phyloP scores from a whole-genome alignment of 768 basidiomycete species.

The Russula olivacea region DNA sequence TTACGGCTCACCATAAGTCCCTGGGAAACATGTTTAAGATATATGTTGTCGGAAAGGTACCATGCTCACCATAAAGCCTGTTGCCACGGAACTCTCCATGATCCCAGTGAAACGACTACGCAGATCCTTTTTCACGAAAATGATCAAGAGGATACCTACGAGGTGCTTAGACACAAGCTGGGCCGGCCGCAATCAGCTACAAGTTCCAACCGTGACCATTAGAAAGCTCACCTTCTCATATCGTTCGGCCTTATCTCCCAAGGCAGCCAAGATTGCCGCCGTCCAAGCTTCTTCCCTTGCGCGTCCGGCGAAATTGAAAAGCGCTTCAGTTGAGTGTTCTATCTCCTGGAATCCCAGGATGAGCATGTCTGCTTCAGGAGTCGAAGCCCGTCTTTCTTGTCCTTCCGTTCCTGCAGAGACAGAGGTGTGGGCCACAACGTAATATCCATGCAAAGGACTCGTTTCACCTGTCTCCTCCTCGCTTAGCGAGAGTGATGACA shows the following conservation, averaged over 20 bases:
- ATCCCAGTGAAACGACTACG: constrained; percentile 49
- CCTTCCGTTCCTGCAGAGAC: too few species aligned
- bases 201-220: neutral
- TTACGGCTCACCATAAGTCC: constrained; percentile 6
- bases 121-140: constrained; percentile 55
- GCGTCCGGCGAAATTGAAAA: constrained; percentile 62
- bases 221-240: constrained; percentile 56
- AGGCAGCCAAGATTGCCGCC: constrained; percentile 54
- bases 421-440: too few species aligned
- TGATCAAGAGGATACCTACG: constrained; percentile 73
- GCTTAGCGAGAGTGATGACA: too few species aligned
- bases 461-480: too few species aligned
- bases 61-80: constrained; percentile 63
- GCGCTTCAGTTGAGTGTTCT: constrained; percentile 70
- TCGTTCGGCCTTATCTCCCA: constrained; percentile 57
- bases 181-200: neutral
- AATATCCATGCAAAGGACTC: too few species aligned
- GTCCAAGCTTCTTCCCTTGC: constrained; percentile 68
- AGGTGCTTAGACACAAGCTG: constrained; percentile 73
- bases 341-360: constrained; percentile 80
- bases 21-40: constrained; percentile 2
- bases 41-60: neutral
- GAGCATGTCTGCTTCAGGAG: constrained; percentile 56
- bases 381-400: neutral
- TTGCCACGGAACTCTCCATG: constrained; percentile 48